Percentiles rank a stretch among this genome's conserved stretches.
phyloP scores from a whole-genome alignment of 768 basidiomycete genomes.

The Ramaria sp. region DNA sequence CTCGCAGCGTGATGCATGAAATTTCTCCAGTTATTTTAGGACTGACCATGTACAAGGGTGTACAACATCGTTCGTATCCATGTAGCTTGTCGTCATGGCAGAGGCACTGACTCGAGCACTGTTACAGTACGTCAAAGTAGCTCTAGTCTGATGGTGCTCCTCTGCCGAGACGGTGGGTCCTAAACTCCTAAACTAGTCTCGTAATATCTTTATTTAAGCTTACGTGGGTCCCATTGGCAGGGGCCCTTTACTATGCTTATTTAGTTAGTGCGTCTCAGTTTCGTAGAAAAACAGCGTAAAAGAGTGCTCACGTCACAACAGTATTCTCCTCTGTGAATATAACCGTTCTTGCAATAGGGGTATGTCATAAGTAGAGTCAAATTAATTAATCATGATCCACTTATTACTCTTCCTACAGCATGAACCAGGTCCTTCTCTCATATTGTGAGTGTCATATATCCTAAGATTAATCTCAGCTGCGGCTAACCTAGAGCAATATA shows the following conservation, averaged over 20 bases:
- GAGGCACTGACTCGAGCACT: neutral
- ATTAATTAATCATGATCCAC: neutral
- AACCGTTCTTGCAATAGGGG: neutral
- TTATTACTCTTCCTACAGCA: neutral
- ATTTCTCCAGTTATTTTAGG: neutral
- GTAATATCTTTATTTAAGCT: neutral
- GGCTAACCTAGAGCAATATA: too few relatives aligned
- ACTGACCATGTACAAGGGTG: conserved; percentile 3
- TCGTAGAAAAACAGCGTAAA: too few relatives aligned
- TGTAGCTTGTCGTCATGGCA: too few relatives aligned
- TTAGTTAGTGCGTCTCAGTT: neutral
- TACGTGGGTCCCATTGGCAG: neutral
- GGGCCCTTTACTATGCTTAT: neutral
- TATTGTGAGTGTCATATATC: neutral
- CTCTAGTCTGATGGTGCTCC: neutral
- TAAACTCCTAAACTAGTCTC: neutral
- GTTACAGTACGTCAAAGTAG: neutral
- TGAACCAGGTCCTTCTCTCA: neutral
- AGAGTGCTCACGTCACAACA: neutral
- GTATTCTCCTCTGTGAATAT: neutral
- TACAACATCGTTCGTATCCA: neutral
- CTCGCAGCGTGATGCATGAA: too few relatives aligned
- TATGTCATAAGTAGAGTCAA: neutral
- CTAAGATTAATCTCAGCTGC: neutral
- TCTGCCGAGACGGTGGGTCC: conserved; percentile 1